These are phyloP conservation scores for Sextonia rubra DNA, from an alignment of 164 flowering plant species.

Conservation along the genomic window DNA sequence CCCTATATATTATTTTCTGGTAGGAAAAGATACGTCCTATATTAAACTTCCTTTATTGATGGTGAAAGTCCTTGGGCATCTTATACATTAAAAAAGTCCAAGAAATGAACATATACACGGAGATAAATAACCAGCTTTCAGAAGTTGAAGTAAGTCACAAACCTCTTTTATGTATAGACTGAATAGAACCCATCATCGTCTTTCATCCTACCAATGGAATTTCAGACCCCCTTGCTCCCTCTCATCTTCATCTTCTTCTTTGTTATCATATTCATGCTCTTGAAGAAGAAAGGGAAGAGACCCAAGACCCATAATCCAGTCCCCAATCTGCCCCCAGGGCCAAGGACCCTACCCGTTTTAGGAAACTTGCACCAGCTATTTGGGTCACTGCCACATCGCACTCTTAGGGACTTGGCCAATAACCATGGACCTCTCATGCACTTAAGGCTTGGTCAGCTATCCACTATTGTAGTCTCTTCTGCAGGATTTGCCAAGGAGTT, in stretches of 20 bases:
- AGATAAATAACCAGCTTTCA: too few species aligned
- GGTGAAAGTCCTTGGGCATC: too few species aligned
- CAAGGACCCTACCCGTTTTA: constrained; percentile 1
- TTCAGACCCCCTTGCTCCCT: neutral
- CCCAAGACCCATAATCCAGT: neutral
- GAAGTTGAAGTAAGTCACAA: too few species aligned
- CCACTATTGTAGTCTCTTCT: constrained; percentile 18
- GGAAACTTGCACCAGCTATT: constrained; percentile 5
- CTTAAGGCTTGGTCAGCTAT: neutral
- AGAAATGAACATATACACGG: too few species aligned
- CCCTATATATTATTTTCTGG: too few species aligned
- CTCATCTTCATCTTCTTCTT: neutral
- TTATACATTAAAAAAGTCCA: too few species aligned
- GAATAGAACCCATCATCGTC: too few species aligned
- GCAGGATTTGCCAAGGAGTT: constrained; percentile 18
- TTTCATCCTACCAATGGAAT: too few species aligned
- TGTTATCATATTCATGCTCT: neutral
- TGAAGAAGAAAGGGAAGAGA: neutral
- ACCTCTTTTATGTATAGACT: too few species aligned
- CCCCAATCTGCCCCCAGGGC: constrained; percentile 12
- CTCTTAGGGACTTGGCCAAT: constrained; percentile 2
- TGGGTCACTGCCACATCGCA: neutral
- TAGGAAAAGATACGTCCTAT: too few species aligned
- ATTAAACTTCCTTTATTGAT: too few species aligned
- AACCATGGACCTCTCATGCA: constrained; percentile 5